These are phyloP conservation scores for Entamoeba histolytica DNA, from an alignment of 208 protist species.

Conservation along the genomic window DNA sequence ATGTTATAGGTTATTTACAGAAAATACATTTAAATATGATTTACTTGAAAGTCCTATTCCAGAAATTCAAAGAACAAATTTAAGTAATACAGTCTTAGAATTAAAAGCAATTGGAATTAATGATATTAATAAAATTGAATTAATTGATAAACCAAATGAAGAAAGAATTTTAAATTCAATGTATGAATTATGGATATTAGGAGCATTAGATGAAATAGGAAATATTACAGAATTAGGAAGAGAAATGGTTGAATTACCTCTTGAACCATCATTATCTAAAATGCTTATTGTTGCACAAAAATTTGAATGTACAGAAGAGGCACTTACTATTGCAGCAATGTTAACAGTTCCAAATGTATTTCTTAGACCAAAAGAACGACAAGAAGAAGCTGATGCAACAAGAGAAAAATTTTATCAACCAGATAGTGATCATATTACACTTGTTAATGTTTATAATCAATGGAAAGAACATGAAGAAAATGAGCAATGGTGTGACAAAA, in stretches of 20 bases:
- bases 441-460: constrained; percentile 85
- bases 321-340: constrained; percentile 73
- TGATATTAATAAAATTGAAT: constrained; percentile 81
- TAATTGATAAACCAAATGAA: constrained; percentile 84
- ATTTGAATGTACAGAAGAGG: constrained; percentile 54
- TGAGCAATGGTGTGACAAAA: constrained; percentile 67
- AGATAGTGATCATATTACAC: constrained; percentile 91
- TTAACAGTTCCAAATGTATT: constrained; percentile 82
- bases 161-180: constrained; percentile 59
- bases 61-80: constrained; percentile 87
- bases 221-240: constrained; percentile 69
- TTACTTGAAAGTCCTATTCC: constrained; percentile 69
- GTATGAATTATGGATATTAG: constrained; percentile 81
- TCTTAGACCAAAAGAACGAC: constrained; percentile 55
- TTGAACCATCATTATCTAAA: constrained; percentile 78
- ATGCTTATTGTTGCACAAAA: constrained; percentile 57
- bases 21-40: constrained; percentile 64
- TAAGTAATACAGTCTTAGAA: constrained; percentile 79
- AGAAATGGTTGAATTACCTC: constrained; percentile 84
- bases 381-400: constrained; percentile 49
- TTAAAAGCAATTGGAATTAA: constrained; percentile 69
- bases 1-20: constrained; percentile 84
- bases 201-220: constrained; percentile 68
- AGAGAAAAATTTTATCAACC: constrained; percentile 75
- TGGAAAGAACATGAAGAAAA: constrained; percentile 64